A percentile compares a stretch with the other conserved stretches of the same genome.
phyloP scores from a whole-genome alignment of 2,329 filamentous ascomycete genomes.

The Cercospora brassicicola region DNA sequence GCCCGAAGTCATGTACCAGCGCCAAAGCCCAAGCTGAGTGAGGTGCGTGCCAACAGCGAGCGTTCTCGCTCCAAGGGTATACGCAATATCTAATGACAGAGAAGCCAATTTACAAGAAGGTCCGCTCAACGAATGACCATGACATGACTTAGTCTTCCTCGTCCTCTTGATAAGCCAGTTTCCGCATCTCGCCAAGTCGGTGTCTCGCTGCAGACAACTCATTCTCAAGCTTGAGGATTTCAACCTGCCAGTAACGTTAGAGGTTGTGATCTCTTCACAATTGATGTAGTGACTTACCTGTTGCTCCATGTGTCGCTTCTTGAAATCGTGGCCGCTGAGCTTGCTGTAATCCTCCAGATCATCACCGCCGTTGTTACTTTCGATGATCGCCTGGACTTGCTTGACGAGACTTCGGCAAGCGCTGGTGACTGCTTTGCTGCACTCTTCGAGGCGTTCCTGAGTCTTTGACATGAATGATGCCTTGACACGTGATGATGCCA shows the following conservation, averaged over 20 bases:
- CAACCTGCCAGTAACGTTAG: conserved; percentile 63
- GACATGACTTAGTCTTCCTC: conserved; percentile 23
- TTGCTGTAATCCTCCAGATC: conserved; percentile 77
- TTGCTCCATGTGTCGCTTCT: conserved; percentile 98
- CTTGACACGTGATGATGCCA: conserved; percentile 93
- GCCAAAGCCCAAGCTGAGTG: not conserved
- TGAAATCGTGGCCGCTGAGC: conserved; percentile 92
- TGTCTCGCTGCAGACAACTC: conserved; percentile 73
- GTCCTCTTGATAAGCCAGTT: conserved; percentile 89
- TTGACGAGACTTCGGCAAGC: conserved; percentile 85
- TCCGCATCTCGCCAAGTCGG: conserved; percentile 93
- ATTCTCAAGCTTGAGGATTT: conserved; percentile 95
- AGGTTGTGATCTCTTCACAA: conserved; percentile 3
- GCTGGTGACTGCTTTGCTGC: conserved; percentile 86
- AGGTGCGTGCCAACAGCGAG: not conserved
- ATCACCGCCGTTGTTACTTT: conserved; percentile 74
- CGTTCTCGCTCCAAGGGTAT: not conserved
- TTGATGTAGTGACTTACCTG: conserved; percentile 66
- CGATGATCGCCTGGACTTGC: conserved; percentile 93
- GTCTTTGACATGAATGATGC: conserved; percentile 97
- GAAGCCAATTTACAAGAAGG: not conserved
- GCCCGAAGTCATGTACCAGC: not conserved
- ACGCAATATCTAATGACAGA: not conserved
- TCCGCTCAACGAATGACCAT: not conserved
- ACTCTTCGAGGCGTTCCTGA: conserved; percentile 85